Percentiles rank a stretch among this genome's conserved stretches.
Evolutionary conservation across 139 green algal species (phyloP).

Genomic region (Coelastrella sp.): DNA sequence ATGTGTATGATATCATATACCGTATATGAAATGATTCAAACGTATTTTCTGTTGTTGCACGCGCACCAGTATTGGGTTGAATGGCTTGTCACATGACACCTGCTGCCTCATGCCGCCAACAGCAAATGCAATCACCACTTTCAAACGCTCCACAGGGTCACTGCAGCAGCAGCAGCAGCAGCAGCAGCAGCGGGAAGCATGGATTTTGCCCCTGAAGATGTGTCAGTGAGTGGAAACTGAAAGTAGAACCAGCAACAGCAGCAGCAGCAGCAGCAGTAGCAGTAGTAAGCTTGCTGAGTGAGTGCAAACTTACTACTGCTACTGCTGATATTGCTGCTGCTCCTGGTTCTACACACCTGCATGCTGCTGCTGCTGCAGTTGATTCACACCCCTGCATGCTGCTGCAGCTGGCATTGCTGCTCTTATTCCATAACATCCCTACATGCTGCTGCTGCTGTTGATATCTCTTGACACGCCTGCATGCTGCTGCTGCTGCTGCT

Average conservation of each 20-base stretch:
- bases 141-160: slow-evolving; percentile 66
- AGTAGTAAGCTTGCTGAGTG: too few species aligned
- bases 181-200: too few species aligned
- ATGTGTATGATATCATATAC: too few species aligned
- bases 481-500: background rate
- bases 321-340: too few species aligned
- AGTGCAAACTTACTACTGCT: too few species aligned
- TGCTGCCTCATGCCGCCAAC: slow-evolving; percentile 67
- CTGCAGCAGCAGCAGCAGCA: slow-evolving; percentile 41
- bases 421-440: too few species aligned
- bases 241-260: too few species aligned
- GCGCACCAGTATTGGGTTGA: slow-evolving; percentile 77
- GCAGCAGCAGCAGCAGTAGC: slow-evolving; percentile 40
- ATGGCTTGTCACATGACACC: slow-evolving; percentile 71
- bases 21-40: background rate
- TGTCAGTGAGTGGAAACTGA: too few species aligned
- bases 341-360: too few species aligned
- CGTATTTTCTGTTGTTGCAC: background rate
- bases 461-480: too few species aligned
- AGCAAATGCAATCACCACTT: slow-evolving; percentile 69
- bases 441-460: background rate
- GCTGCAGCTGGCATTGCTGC: background rate
- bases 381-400: background rate
- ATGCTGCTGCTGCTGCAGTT: background rate
- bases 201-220: too few species aligned